Percentiles rank a stretch among this genome's conserved stretches.
Conservation (phyloP, 495 filamentous ascomycete genomes). For the Aspergillus wentii region DNA sequence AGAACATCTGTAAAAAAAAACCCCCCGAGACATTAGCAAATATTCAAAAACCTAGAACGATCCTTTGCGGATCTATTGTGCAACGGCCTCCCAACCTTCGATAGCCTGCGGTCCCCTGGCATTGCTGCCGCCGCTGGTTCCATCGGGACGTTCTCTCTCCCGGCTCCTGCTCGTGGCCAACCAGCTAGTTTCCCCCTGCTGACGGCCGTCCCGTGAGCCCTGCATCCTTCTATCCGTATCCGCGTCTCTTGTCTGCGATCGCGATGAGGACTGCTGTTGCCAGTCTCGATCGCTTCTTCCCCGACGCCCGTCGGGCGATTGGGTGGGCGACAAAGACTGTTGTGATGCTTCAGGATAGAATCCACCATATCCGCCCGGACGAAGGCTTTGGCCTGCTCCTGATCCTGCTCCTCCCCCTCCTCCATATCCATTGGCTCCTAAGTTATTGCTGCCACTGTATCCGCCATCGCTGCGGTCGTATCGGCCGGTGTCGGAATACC, state of each 20-base stretch:
- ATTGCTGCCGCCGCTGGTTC: constrained; percentile 5
- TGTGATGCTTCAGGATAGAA: constrained; percentile 34
- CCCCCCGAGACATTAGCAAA: constrained; percentile 1
- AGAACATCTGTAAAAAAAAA: constrained; percentile 46
- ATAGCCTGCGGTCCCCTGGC: constrained; percentile 29
- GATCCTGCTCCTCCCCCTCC: constrained; percentile 21
- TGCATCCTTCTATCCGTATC: constrained; percentile 23
- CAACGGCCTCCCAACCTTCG: constrained; percentile 39
- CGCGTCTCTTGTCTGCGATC: constrained; percentile 32
- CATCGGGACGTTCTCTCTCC: constrained; percentile 16
- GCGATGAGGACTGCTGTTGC: constrained; percentile 30
- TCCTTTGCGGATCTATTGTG: too few relatives aligned
- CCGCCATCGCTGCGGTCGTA: constrained; percentile 35
- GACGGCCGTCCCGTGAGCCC: constrained; percentile 19
- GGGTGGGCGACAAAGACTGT: constrained; percentile 20
- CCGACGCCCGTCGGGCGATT: constrained; percentile 33
- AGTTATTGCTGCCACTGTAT: constrained; percentile 25
- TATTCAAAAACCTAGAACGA: neutral
- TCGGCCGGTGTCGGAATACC: constrained; percentile 36
- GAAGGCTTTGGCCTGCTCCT: constrained; percentile 24
- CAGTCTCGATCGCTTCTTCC: constrained; percentile 32
- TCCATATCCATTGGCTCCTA: constrained; percentile 30
- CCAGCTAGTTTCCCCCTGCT: constrained; percentile 16
- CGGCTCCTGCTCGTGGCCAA: constrained; percentile 18
- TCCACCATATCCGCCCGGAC: constrained; percentile 43